Evolutionary conservation across 75 land plant genomes (phyloP).

Genomic region (Selaginella tamariscina): DNA sequence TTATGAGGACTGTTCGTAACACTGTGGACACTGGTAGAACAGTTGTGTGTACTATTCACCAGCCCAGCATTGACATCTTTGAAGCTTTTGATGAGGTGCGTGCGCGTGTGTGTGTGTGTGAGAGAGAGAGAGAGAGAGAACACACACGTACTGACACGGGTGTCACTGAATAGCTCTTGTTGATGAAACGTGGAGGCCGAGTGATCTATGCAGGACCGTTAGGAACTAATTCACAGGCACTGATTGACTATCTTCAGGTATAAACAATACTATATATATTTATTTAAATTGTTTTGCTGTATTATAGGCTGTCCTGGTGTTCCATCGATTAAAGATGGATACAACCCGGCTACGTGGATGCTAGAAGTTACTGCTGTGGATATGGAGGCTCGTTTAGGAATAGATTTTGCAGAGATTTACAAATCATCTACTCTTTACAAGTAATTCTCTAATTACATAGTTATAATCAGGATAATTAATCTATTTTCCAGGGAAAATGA

Average conservation of each 20-base stretch:
- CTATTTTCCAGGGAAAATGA: neutral
- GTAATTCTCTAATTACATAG: neutral
- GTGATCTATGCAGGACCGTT: constrained; percentile 1
- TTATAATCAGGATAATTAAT: neutral
- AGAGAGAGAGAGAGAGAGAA: neutral
- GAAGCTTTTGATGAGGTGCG: constrained; percentile 11
- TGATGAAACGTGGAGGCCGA: constrained; percentile 10
- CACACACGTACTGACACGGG: no score
- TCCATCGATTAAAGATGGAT: neutral
- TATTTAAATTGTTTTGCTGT: no score
- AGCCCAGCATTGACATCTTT: constrained; percentile 11
- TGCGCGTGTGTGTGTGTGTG: neutral
- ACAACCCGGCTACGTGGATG: constrained; percentile 11
- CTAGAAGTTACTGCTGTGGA: constrained; percentile 5
- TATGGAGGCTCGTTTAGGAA: neutral
- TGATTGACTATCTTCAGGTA: constrained; percentile 7
- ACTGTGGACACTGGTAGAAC: constrained; percentile 10
- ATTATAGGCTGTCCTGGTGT: neutral
- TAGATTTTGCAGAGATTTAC: constrained; percentile 7
- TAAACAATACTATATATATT: neutral
- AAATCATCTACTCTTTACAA: neutral
- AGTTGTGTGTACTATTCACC: constrained; percentile 11
- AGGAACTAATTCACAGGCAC: neutral
- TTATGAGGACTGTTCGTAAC: constrained; percentile 8
- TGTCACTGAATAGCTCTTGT: neutral